phyloP scores from a whole-genome alignment of 2,329 filamentous ascomycete genomes.

The Aschersonia sp. region DNA sequence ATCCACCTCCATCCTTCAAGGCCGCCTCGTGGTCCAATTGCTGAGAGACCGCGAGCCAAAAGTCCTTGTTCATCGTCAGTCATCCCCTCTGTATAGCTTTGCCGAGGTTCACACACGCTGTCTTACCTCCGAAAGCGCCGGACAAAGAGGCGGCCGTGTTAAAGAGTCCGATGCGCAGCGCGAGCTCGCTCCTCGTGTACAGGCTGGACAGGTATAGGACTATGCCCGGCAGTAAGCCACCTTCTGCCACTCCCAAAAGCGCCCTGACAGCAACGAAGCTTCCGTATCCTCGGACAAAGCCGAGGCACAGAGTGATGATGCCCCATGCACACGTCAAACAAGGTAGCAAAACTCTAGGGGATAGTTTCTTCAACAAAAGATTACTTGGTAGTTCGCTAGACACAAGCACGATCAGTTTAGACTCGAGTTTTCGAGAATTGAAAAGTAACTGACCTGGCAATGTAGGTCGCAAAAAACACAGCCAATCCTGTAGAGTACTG shows the following conservation, averaged over 20 bases:
- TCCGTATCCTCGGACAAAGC: constrained; percentile 50
- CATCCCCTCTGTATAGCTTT: constrained; percentile 12
- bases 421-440: background rate
- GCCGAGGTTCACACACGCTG: constrained; percentile 26
- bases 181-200: constrained; percentile 60
- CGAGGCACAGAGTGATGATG: constrained; percentile 54
- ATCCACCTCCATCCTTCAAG: constrained; percentile 61
- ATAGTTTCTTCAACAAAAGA: constrained; percentile 46
- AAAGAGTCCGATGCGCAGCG: constrained; percentile 56
- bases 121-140: constrained; percentile 55
- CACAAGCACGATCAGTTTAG: background rate
- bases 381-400: constrained; percentile 47
- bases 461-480: constrained; percentile 52
- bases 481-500: constrained; percentile 52
- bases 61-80: constrained; percentile 38
- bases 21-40: constrained; percentile 48
- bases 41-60: constrained; percentile 57
- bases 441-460: constrained; percentile 29
- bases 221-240: constrained; percentile 54
- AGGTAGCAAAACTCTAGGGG: constrained; percentile 46
- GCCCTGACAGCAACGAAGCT: constrained; percentile 54
- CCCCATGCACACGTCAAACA: constrained; percentile 53
- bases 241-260: constrained; percentile 54
- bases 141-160: constrained; percentile 58
- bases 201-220: constrained; percentile 62